Conservation (phyloP, 768 basidiomycete species). For the Lenzites betulinus region DNA sequence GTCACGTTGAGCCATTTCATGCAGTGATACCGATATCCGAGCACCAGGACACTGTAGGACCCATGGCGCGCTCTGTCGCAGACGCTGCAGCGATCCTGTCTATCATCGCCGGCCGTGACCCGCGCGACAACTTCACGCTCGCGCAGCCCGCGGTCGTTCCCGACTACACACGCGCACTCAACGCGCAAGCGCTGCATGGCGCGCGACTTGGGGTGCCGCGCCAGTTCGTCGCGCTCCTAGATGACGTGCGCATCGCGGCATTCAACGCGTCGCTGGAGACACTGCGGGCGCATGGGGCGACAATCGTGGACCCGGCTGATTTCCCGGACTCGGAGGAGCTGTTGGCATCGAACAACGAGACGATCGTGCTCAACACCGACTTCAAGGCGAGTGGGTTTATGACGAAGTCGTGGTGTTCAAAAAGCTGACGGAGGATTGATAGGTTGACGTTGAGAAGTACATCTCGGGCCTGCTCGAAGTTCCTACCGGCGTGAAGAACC, state of each 20-base stretch:
- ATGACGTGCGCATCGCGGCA: slow-evolving; percentile 32
- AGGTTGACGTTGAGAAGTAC: slow-evolving; percentile 57
- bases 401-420: too few relatives aligned
- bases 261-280: slow-evolving; percentile 43
- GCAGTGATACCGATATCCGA: slow-evolving; percentile 44
- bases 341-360: slow-evolving; percentile 50
- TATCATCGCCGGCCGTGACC: slow-evolving; percentile 44
- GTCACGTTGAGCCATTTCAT: slow-evolving; percentile 26
- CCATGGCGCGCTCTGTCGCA: slow-evolving; percentile 35
- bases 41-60: slow-evolving; percentile 40
- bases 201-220: slow-evolving; percentile 48
- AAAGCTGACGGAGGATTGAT: neutral
- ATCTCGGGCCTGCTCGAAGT: slow-evolving; percentile 48
- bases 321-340: slow-evolving; percentile 55
- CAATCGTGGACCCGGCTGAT: slow-evolving; percentile 62
- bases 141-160: slow-evolving; percentile 52
- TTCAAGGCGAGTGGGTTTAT: slow-evolving; percentile 48
- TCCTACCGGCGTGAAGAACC: slow-evolving; percentile 54
- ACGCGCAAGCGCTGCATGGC: slow-evolving; percentile 45
- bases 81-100: slow-evolving; percentile 37
- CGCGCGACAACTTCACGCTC: slow-evolving; percentile 41
- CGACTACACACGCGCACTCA: slow-evolving; percentile 54
- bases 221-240: slow-evolving; percentile 30
- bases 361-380: slow-evolving; percentile 52
- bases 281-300: slow-evolving; percentile 42